Evolutionary conservation across 345 rosid genomes (phyloP).

Genomic region (Chamaenerion angustifolium): DNA sequence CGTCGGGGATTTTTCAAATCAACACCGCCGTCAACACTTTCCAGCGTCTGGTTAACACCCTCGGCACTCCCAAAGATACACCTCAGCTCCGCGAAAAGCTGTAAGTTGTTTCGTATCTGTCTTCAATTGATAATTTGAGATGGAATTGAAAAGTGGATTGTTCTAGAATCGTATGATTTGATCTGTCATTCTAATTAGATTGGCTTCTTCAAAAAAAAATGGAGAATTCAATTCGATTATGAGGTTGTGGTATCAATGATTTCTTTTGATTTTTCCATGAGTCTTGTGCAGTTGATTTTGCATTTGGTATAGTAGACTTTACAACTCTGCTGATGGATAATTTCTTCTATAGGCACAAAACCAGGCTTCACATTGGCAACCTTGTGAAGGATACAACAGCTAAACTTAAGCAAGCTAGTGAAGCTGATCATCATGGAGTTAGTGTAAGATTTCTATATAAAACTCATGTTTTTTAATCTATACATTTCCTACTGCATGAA

Average conservation of each 20-base stretch:
- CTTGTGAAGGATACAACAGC: constrained; percentile 93
- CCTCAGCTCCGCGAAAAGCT: constrained; percentile 94
- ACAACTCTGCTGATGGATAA: background rate
- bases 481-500: too few species aligned
- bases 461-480: too few species aligned
- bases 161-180: too few species aligned
- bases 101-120: constrained; percentile 29
- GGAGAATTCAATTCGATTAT: too few species aligned
- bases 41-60: constrained; percentile 85
- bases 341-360: constrained; percentile 52
- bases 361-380: constrained; percentile 68
- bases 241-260: too few species aligned
- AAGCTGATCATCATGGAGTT: constrained; percentile 71
- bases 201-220: too few species aligned
- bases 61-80: constrained; percentile 92
- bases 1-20: constrained; percentile 97
- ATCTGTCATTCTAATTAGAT: too few species aligned
- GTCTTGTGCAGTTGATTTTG: too few species aligned
- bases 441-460: constrained; percentile 23
- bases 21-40: constrained; percentile 92
- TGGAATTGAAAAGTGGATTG: background rate
- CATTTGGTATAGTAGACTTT: too few species aligned
- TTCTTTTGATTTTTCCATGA: too few species aligned
- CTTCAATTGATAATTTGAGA: background rate
- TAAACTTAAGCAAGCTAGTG: constrained; percentile 82